Conservation (phyloP, 352 stramenopile genomes). For the Globisporangium iwayamae region DNA sequence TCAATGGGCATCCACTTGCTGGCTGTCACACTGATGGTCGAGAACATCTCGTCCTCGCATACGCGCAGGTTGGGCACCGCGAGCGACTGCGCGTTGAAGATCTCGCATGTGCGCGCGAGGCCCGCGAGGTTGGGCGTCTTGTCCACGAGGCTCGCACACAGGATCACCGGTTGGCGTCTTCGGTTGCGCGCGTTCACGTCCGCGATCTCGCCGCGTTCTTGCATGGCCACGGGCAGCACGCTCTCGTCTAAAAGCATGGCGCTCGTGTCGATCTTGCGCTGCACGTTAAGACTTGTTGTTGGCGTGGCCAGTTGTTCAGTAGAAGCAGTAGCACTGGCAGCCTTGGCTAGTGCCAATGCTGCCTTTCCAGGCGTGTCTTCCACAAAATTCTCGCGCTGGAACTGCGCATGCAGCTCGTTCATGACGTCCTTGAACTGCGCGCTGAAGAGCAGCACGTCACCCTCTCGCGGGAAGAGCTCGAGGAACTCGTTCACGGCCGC, state of each 20-base stretch:
- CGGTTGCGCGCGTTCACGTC: constrained; percentile 46
- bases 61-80: constrained; percentile 87
- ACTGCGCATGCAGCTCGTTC: constrained; percentile 70
- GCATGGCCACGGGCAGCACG: constrained; percentile 50
- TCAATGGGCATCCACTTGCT: constrained; percentile 95
- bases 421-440: constrained; percentile 63
- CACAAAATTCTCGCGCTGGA: constrained; percentile 61
- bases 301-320: neutral
- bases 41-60: constrained; percentile 87
- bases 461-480: constrained; percentile 55
- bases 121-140: constrained; percentile 95
- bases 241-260: constrained; percentile 60
- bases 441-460: constrained; percentile 50
- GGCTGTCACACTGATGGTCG: constrained; percentile 89
- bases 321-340: neutral
- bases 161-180: constrained; percentile 59
- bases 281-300: constrained; percentile 30
- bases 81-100: constrained; percentile 91
- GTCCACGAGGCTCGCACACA: constrained; percentile 89
- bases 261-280: constrained; percentile 78
- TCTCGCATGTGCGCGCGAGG: constrained; percentile 92
- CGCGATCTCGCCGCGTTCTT: constrained; percentile 21
- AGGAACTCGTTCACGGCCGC: constrained; percentile 71
- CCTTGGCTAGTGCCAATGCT: neutral
- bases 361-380: constrained; percentile 17